phyloP scores from a whole-genome alignment of 306 rosid genomes.

The Oxytropis ochrocephala region DNA sequence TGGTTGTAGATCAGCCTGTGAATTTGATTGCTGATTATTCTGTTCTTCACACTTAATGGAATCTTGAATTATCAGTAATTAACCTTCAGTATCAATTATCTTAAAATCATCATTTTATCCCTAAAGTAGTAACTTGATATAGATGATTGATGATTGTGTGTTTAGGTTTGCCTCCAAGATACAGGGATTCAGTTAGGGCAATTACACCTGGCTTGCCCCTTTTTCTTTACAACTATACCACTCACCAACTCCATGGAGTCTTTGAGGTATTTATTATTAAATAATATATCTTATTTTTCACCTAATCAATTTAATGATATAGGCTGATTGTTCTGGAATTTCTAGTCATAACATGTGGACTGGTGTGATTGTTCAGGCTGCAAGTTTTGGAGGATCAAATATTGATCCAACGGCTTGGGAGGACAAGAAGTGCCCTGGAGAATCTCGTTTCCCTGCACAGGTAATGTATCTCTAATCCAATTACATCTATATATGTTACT shows the following conservation, averaged over 20 bases:
- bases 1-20: background rate
- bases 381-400: conserved; percentile 91
- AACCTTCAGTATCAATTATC: background rate
- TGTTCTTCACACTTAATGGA: background rate
- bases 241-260: conserved; percentile 98
- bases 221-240: conserved; percentile 95
- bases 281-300: background rate
- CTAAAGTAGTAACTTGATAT: no score
- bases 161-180: conserved; percentile 92
- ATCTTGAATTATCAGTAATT: background rate
- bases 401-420: conserved; percentile 98
- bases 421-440: conserved; percentile 91
- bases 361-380: conserved; percentile 80
- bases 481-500: no score
- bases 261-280: conserved; percentile 56
- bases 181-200: conserved; percentile 90
- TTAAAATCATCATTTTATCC: no score
- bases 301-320: background rate
- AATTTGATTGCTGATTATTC: background rate
- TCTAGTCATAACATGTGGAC: background rate
- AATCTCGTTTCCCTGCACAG: conserved; percentile 99
- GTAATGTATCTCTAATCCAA: conserved; percentile 27
- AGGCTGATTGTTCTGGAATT: background rate
- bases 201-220: conserved; percentile 97
- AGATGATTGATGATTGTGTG: background rate